Conservation (phyloP, 2,329 filamentous ascomycete genomes). For the Hawksworthiomyces lignivorus region DNA sequence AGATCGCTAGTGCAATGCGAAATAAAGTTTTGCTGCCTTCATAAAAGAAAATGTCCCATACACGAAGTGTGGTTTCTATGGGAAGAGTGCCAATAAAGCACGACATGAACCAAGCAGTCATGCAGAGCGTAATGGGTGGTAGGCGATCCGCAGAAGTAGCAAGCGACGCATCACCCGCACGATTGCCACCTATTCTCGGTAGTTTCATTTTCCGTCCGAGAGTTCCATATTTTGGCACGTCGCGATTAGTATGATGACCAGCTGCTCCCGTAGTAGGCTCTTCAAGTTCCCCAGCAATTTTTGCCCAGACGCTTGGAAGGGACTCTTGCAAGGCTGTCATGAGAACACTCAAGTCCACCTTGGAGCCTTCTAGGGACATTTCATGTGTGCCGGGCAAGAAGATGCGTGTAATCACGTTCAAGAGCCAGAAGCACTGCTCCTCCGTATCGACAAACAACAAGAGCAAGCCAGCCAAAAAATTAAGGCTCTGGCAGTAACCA, state of each 20-base stretch:
- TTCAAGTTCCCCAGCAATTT: slow-evolving; percentile 60
- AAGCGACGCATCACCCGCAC: slow-evolving; percentile 27
- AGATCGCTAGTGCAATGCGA: slow-evolving; percentile 81
- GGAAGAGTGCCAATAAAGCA: slow-evolving; percentile 90
- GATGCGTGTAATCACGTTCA: slow-evolving; percentile 83
- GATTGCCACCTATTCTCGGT: slow-evolving; percentile 31
- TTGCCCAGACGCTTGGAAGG: slow-evolving; percentile 77
- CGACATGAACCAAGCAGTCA: slow-evolving; percentile 97
- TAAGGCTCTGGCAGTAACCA: slow-evolving; percentile 92
- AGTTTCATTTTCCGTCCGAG: slow-evolving; percentile 30
- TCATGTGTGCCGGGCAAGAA: slow-evolving; percentile 91
- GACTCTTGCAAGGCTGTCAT: slow-evolving; percentile 80
- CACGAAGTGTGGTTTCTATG: slow-evolving; percentile 81
- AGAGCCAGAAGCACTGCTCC: slow-evolving; percentile 85
- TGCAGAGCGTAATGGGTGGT: slow-evolving; percentile 84
- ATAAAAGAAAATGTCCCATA: slow-evolving; percentile 95
- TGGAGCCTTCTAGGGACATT: slow-evolving; percentile 80
- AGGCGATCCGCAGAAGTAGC: slow-evolving; percentile 40
- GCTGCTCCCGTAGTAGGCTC: slow-evolving; percentile 23
- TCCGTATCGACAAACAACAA: slow-evolving; percentile 82
- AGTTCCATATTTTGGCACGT: slow-evolving; percentile 12
- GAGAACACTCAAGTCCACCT: slow-evolving; percentile 87
- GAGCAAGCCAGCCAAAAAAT: slow-evolving; percentile 85
- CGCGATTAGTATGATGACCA: slow-evolving; percentile 6
- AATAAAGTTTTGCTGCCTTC: slow-evolving; percentile 93